Evolutionary conservation across 2,329 filamentous ascomycete species (phyloP).

Genomic region (Didymosphaeria variabile): DNA sequence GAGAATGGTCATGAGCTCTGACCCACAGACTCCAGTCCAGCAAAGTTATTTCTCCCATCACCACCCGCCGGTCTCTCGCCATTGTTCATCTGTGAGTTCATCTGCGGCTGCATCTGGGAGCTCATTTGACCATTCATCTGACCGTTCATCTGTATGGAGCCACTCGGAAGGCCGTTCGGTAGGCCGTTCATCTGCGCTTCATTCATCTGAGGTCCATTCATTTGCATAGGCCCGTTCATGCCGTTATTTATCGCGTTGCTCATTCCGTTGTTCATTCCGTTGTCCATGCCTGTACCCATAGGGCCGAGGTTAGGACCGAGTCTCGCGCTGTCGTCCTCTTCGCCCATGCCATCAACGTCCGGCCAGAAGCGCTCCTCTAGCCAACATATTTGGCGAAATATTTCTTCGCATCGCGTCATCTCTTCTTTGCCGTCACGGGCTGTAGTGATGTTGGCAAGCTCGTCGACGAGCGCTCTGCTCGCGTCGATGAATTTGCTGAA

Average conservation of each 20-base stretch:
- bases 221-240: conserved; percentile 22
- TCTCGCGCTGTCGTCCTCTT: conserved; percentile 50
- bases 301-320: conserved; percentile 28
- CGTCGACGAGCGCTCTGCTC: conserved; percentile 58
- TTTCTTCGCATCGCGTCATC: conserved; percentile 57
- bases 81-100: conserved; percentile 22
- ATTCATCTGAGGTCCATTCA: conserved; percentile 25
- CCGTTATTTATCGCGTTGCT: conserved; percentile 16
- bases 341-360: conserved; percentile 59
- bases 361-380: conserved; percentile 61
- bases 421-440: conserved; percentile 58
- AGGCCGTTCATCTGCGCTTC: conserved; percentile 22
- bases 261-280: conserved; percentile 32
- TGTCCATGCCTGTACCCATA: conserved; percentile 33
- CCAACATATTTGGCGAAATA: conserved; percentile 59
- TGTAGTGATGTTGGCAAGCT: conserved; percentile 59
- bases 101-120: conserved; percentile 18
- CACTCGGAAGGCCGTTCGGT: conserved; percentile 19
- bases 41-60: conserved; percentile 33
- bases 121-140: conserved; percentile 28
- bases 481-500: conserved; percentile 61
- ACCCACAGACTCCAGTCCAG: conserved; percentile 24
- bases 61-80: conserved; percentile 32
- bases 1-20: conserved; percentile 3
- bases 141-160: conserved; percentile 17